These are phyloP conservation scores for Dendrobium officinale DNA, from an alignment of 106 monocot species.

Conservation along the genomic window DNA sequence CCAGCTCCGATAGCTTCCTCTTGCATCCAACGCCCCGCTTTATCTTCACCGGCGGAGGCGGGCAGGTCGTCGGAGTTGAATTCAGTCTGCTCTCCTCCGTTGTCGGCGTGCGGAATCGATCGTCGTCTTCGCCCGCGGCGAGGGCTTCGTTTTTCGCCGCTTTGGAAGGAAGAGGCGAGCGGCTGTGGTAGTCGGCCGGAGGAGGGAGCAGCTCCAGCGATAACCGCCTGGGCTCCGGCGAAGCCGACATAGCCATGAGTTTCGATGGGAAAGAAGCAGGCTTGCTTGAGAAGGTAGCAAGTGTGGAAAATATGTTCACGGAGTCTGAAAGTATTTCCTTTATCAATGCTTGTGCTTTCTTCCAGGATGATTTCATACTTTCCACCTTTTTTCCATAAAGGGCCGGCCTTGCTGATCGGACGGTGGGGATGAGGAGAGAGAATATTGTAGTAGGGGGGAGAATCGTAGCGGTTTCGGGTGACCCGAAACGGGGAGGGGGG, in stretches of 20 bases:
- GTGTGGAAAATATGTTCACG: neutral
- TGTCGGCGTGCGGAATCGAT: slow-evolving; percentile 26
- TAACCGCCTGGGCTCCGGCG: neutral
- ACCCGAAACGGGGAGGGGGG: neutral
- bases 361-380: slow-evolving; percentile 6
- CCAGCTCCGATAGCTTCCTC: slow-evolving; percentile 33
- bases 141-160: neutral
- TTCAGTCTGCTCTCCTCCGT: slow-evolving; percentile 14
- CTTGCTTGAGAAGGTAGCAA: neutral
- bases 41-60: slow-evolving; percentile 38
- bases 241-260: slow-evolving; percentile 1
- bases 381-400: neutral
- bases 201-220: neutral
- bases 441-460: neutral
- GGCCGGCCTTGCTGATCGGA: neutral
- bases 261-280: neutral
- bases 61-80: slow-evolving; percentile 12
- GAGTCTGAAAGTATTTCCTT: neutral
- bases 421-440: slow-evolving; percentile 2
- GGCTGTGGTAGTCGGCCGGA: neutral
- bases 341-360: neutral
- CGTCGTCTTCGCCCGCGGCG: neutral
- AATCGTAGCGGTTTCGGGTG: neutral
- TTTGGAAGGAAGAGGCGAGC: neutral
- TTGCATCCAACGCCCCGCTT: slow-evolving; percentile 12